Evolutionary conservation across 768 basidiomycete genomes (phyloP).

Genomic region (Leccinum arenicola): DNA sequence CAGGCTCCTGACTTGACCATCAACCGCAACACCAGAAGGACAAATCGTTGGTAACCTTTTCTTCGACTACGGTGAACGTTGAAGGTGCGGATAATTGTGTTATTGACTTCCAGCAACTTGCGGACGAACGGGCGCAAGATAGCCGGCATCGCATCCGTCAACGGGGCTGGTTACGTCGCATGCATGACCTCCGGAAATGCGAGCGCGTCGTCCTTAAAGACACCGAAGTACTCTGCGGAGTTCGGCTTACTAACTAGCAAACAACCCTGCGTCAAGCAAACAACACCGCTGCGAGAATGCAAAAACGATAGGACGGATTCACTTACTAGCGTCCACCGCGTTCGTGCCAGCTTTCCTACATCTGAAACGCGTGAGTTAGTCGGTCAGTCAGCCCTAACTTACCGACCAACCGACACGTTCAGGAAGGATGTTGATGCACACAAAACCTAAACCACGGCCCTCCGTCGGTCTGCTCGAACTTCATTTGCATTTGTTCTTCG

Average conservation of each 20-base stretch:
- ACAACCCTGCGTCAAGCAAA: not conserved
- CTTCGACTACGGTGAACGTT: no score
- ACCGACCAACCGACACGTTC: no score
- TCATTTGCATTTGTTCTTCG: no score
- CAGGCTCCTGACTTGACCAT: no score
- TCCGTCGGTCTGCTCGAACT: no score
- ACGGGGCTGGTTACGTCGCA: conserved; percentile 54
- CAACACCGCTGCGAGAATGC: not conserved
- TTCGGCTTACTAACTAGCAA: conserved; percentile 33
- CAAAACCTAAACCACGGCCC: no score
- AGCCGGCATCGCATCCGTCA: conserved; percentile 47
- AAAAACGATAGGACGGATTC: not conserved
- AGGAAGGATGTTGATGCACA: no score
- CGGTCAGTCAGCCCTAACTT: no score
- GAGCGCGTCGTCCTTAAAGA: conserved; percentile 66
- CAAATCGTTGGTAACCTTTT: no score
- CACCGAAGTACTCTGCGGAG: conserved; percentile 60
- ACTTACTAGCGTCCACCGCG: conserved; percentile 31
- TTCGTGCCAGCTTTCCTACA: not conserved
- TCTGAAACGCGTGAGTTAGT: no score
- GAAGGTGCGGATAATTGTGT: conserved; percentile 43
- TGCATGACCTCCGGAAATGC: conserved; percentile 52
- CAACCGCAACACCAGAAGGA: no score
- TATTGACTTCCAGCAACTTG: conserved; percentile 55
- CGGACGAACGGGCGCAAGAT: conserved; percentile 52